Percentiles rank a stretch among this genome's conserved stretches.
Conservation (phyloP, 768 basidiomycete species). For the Lactarius hengduanensis region DNA sequence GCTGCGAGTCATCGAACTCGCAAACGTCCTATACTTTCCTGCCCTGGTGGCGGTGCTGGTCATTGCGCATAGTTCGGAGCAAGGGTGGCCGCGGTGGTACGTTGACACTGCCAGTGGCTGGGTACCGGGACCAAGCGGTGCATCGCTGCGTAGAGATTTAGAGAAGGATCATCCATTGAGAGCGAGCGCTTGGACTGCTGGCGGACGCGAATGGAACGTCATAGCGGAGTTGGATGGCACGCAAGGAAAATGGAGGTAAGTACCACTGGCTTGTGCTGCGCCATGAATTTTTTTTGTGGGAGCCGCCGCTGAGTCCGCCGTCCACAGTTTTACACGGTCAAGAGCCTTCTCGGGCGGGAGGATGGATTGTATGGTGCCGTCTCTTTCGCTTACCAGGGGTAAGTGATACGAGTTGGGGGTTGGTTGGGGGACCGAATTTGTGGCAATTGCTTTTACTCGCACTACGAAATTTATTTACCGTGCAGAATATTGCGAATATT, state of each 20-base stretch:
- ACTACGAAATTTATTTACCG: not conserved
- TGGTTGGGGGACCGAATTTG: not conserved
- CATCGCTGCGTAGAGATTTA: constrained; percentile 42
- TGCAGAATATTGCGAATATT: not conserved
- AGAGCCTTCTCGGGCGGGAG: constrained; percentile 88
- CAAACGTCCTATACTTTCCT: constrained; percentile 62
- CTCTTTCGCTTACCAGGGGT: constrained; percentile 93
- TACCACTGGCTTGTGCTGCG: not conserved
- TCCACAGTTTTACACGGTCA: constrained; percentile 69
- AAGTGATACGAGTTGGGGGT: constrained; percentile 26
- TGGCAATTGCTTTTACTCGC: not conserved
- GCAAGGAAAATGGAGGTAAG: constrained; percentile 76
- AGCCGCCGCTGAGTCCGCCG: not conserved
- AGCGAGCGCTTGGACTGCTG: constrained; percentile 64
- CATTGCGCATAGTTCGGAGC: constrained; percentile 84
- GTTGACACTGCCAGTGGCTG: constrained; percentile 87
- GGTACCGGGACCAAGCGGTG: constrained; percentile 45
- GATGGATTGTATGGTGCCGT: constrained; percentile 94
- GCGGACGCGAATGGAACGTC: constrained; percentile 84
- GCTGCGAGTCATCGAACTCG: constrained; percentile 85
- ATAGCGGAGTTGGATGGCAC: constrained; percentile 92
- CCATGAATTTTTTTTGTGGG: not conserved
- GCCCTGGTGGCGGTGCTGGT: constrained; percentile 77
- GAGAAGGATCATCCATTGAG: constrained; percentile 63
- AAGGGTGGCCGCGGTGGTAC: constrained; percentile 95